Evolutionary conservation across 1,139 yeast species (phyloP).

Genomic region (Protomyces arabidopsidicola): DNA sequence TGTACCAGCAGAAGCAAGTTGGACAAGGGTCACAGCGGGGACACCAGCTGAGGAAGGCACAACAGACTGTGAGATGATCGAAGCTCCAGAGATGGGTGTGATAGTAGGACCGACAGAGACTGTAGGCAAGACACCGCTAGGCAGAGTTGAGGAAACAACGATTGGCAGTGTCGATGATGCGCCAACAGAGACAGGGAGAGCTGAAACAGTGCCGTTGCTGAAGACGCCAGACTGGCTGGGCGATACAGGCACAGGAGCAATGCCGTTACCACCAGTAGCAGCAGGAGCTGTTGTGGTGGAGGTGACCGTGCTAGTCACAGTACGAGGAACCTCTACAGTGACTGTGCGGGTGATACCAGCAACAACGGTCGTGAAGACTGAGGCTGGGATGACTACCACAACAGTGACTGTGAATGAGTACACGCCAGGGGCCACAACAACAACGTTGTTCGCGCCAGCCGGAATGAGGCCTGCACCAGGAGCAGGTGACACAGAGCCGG

Average conservation of each 20-base stretch:
- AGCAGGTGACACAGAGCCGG: neutral
- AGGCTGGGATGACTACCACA: constrained; percentile 10
- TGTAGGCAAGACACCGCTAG: neutral
- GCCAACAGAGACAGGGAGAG: too few species aligned
- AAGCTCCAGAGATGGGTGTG: neutral
- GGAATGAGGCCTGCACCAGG: neutral
- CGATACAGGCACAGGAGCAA: neutral
- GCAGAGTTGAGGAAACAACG: too few species aligned
- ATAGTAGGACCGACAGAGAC: neutral
- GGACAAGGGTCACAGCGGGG: neutral
- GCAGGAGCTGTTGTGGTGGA: constrained; percentile 11
- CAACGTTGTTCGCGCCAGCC: constrained; percentile 2
- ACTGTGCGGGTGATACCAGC: constrained; percentile 14
- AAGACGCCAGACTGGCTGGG: neutral
- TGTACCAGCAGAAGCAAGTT: neutral
- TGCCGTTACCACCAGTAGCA: neutral
- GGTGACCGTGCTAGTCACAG: constrained; percentile 22
- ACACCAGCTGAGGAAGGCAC: neutral
- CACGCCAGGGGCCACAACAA: neutral
- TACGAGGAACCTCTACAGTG: constrained; percentile 14
- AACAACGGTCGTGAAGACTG: constrained; percentile 17
- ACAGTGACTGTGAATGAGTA: constrained; percentile 17
- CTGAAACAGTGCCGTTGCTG: neutral
- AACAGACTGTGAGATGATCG: neutral
- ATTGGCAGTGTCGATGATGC: too few species aligned